phyloP scores from a whole-genome alignment of 331 rosid species.

The Prunus yedoensis region DNA sequence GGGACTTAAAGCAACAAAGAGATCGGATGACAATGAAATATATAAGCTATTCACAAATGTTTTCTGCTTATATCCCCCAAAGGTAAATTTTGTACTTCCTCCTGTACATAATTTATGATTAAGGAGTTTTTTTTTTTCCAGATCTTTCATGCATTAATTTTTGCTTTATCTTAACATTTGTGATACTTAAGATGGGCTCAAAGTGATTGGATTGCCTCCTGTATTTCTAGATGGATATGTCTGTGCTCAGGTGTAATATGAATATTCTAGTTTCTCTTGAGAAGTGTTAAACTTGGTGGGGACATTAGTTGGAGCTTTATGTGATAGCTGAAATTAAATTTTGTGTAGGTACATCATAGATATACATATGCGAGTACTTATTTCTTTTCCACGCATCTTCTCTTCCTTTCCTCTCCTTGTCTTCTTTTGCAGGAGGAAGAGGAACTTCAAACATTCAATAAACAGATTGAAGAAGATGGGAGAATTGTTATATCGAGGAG shows the following conservation, averaged over 20 bases:
- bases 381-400: not conserved
- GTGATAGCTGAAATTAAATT: not conserved
- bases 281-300: not conserved
- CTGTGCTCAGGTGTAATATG: no score
- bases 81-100: conserved; percentile 48
- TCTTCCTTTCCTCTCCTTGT: conserved; percentile 13
- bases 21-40: conserved; percentile 67
- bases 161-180: no score
- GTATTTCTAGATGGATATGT: no score
- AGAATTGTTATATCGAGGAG: conserved; percentile 79
- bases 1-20: conserved; percentile 71
- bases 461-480: conserved; percentile 95
- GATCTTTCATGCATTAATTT: no score
- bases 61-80: conserved; percentile 69
- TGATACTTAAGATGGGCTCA: no score
- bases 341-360: not conserved
- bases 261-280: not conserved
- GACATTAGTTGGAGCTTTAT: not conserved
- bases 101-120: not conserved
- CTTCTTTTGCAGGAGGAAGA: conserved; percentile 73
- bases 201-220: no score
- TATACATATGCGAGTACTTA: not conserved
- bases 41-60: conserved; percentile 81
- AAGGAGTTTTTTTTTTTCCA: not conserved
- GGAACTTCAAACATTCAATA: conserved; percentile 65